phyloP scores from a whole-genome alignment of 2,329 filamentous ascomycete genomes.

The Coleophoma cylindrospora region DNA sequence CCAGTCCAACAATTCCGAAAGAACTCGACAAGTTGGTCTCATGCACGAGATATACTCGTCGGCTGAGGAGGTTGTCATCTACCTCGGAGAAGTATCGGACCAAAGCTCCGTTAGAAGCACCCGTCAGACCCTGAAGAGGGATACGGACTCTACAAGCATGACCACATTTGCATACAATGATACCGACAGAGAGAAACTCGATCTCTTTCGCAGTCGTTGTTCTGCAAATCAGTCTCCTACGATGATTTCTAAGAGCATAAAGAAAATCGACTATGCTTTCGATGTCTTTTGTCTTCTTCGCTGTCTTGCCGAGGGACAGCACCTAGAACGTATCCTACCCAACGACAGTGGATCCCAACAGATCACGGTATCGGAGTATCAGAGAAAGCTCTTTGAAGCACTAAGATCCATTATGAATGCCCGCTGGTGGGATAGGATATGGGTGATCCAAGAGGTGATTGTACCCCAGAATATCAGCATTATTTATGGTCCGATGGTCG shows the following conservation, averaged over 20 bases:
- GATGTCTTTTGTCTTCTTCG: background rate
- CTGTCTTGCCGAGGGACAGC: background rate
- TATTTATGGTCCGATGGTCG: background rate
- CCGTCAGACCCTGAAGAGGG: too few relatives aligned
- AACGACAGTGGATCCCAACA: background rate
- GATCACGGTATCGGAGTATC: background rate
- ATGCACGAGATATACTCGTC: slow-evolving; percentile 2
- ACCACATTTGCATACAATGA: background rate
- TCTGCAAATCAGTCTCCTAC: background rate
- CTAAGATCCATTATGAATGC: background rate
- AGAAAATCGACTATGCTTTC: background rate
- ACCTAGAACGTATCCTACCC: background rate
- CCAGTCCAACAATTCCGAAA: slow-evolving; percentile 1
- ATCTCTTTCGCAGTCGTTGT: background rate
- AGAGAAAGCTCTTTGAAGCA: background rate
- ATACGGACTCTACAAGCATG: background rate
- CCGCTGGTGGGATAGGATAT: background rate
- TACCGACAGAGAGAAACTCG: background rate
- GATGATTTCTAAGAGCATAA: background rate
- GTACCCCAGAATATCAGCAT: background rate
- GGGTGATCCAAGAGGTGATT: background rate
- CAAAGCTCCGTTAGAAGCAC: background rate
- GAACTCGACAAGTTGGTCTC: background rate
- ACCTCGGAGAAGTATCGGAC: background rate
- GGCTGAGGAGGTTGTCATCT: background rate